Evolutionary conservation across 345 rosid species (phyloP).

Genomic region (Bruguiera sexangula): DNA sequence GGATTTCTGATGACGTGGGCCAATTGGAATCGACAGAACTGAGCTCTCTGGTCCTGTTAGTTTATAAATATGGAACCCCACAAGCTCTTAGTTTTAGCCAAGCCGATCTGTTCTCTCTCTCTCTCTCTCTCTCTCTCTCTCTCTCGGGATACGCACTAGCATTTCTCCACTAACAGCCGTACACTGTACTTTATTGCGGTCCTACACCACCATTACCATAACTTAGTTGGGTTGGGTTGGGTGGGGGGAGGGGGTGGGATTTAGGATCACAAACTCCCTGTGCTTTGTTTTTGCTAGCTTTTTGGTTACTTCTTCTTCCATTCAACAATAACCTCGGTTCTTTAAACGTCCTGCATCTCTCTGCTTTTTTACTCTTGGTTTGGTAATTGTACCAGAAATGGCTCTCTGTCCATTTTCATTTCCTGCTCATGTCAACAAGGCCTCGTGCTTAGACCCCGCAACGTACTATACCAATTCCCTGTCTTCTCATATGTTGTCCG

Average conservation of each 20-base stretch:
- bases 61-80: neutral
- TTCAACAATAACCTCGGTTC: neutral
- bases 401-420: constrained; percentile 70
- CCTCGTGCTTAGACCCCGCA: constrained; percentile 38
- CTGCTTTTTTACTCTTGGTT: neutral
- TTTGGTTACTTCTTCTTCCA: constrained; percentile 13
- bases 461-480: constrained; percentile 23
- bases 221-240: neutral
- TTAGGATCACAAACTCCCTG: neutral
- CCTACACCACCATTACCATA: neutral
- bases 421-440: constrained; percentile 42
- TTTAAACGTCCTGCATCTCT: constrained; percentile 1
- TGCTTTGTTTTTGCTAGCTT: constrained; percentile 1
- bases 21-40: constrained; percentile 25
- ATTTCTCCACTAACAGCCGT: no score
- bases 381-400: constrained; percentile 27
- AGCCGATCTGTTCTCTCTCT: neutral
- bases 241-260: constrained; percentile 8
- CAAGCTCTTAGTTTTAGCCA: neutral
- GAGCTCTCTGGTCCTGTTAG: neutral
- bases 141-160: neutral
- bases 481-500: constrained; percentile 40
- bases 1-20: constrained; percentile 49
- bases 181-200: no score
- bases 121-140: neutral